Conservation (phyloP, 306 rosid genomes). For the Glycine soja region DNA sequence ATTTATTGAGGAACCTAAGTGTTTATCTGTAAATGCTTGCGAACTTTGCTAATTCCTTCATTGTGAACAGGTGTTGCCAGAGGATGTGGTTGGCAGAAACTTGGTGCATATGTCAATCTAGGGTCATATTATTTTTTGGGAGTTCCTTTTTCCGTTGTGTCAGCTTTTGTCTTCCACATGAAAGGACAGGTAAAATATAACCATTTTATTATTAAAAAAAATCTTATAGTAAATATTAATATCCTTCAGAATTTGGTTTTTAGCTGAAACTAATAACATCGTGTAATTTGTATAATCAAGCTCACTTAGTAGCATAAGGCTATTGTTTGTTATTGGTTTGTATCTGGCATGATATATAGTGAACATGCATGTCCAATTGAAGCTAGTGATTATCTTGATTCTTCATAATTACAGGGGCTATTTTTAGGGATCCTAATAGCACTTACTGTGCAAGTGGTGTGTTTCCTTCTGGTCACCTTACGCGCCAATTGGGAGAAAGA, state of each 20-base stretch:
- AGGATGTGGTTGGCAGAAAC: conserved; percentile 59
- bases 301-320: not conserved
- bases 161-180: conserved; percentile 50
- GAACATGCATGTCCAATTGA: not conserved
- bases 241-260: not conserved
- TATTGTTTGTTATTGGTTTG: not conserved
- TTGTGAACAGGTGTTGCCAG: conserved; percentile 49
- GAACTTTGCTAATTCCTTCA: conserved; percentile 4
- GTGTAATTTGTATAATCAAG: not conserved
- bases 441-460: conserved; percentile 49
- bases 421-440: conserved; percentile 54
- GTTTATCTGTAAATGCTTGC: not conserved
- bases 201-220: not conserved
- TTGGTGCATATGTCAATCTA: conserved; percentile 55
- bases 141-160: conserved; percentile 41
- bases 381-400: conserved; percentile 17
- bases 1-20: not conserved
- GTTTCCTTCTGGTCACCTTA: conserved; percentile 41
- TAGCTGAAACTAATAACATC: not conserved
- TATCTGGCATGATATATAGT: not conserved
- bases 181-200: conserved; percentile 44
- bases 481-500: conserved; percentile 59
- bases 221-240: not conserved
- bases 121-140: conserved; percentile 53
- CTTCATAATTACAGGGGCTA: conserved; percentile 51